phyloP scores from a whole-genome alignment of 805 yeast species.

The Yamadazyma nakazawae region DNA sequence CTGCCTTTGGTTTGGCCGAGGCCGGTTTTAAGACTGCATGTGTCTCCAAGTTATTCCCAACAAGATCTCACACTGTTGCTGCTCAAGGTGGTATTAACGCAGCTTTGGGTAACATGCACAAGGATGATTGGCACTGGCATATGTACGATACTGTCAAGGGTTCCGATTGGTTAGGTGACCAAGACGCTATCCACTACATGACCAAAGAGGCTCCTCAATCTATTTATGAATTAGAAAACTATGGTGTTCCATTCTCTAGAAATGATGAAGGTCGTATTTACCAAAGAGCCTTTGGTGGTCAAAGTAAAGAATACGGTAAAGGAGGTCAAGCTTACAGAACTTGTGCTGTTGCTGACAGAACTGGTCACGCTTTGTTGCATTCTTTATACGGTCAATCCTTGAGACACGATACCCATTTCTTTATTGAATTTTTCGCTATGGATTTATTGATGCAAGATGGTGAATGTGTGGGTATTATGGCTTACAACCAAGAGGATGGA shows the following conservation, averaged over 20 bases:
- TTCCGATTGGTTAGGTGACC: conserved; percentile 99
- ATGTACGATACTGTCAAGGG: conserved; percentile 99
- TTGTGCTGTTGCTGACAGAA: conserved; percentile 99
- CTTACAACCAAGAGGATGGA: conserved; percentile 98
- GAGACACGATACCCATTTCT: conserved; percentile 95
- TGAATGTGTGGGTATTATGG: conserved; percentile 93
- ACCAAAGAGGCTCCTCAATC: conserved; percentile 96
- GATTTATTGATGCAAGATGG: conserved; percentile 94
- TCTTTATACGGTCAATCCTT: conserved; percentile 94
- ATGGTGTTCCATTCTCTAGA: conserved; percentile 97
- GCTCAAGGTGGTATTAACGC: conserved; percentile 99
- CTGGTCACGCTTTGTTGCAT: conserved; percentile 96
- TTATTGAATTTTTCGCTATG: conserved; percentile 94
- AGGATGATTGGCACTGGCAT: conserved; percentile 99
- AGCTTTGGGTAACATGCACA: conserved; percentile 97
- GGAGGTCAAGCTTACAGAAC: conserved; percentile 99
- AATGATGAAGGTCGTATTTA: conserved; percentile 94
- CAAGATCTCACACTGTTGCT: conserved; percentile 98
- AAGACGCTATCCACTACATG: conserved; percentile 98
- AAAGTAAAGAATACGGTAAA: conserved; percentile 89
- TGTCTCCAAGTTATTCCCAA: conserved; percentile 93
- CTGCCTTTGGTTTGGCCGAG: conserved; percentile 96
- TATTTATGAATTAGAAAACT: conserved; percentile 94
- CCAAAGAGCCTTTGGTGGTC: conserved; percentile 99
- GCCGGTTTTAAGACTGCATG: conserved; percentile 98